phyloP scores from a whole-genome alignment of 176 grass and related monocot species.

The Triticum urartu region DNA sequence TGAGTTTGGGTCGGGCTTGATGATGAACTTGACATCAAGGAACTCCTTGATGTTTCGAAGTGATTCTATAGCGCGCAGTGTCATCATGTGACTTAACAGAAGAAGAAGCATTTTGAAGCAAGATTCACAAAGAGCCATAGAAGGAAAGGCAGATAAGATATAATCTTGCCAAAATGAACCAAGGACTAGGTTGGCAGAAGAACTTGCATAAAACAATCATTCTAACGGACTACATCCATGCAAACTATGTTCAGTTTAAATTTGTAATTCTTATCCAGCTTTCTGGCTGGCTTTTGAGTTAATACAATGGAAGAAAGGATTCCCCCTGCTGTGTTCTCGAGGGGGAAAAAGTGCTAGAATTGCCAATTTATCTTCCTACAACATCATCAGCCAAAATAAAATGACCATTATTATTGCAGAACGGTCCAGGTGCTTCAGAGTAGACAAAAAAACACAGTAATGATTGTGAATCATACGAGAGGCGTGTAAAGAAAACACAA shows the following conservation, averaged over 20 bases:
- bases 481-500: not conserved
- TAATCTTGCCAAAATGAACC: not conserved
- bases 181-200: not conserved
- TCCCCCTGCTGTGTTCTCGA: not conserved
- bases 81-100: slow-evolving; percentile 9
- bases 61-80: slow-evolving; percentile 71
- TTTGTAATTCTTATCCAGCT: not conserved
- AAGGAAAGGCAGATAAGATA: not conserved
- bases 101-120: not conserved
- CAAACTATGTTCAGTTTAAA: not conserved
- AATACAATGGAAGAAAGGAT: not conserved
- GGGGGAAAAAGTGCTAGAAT: not conserved
- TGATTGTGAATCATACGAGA: not conserved
- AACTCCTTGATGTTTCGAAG: slow-evolving; percentile 85
- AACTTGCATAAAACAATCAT: not conserved
- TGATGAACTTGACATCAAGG: slow-evolving; percentile 75
- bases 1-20: slow-evolving; percentile 72
- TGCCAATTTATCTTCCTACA: not conserved
- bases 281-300: not conserved
- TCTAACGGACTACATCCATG: not conserved
- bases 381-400: not conserved
- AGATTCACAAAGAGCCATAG: not conserved
- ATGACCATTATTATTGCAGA: not conserved
- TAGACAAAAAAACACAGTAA: not conserved
- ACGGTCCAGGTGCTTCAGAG: not conserved